Evolutionary conservation across 1,284 basidiomycete species (phyloP).

Genomic region (Hortiboletus rubellus): DNA sequence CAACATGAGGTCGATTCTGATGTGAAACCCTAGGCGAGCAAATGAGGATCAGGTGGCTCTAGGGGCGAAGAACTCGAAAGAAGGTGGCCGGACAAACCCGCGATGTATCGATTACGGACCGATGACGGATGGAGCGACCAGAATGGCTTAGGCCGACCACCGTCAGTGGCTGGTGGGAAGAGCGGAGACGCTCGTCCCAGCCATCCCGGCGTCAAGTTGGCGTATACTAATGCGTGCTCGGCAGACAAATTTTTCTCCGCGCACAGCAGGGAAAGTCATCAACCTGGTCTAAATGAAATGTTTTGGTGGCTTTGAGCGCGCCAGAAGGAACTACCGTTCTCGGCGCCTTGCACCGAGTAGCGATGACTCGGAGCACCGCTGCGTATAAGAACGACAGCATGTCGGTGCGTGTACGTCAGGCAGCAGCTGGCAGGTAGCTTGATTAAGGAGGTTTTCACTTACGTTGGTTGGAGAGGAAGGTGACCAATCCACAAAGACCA

Average conservation of each 20-base stretch:
- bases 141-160: background rate
- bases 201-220: conserved; percentile 7
- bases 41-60: conserved; percentile 40
- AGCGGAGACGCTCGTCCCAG: conserved; percentile 8
- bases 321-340: background rate
- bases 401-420: conserved; percentile 30
- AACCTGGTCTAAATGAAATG: conserved; percentile 9
- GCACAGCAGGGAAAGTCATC: background rate
- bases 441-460: conserved; percentile 13
- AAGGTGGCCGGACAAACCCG: conserved; percentile 25
- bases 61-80: conserved; percentile 30
- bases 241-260: conserved; percentile 11
- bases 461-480: conserved; percentile 15
- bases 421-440: background rate
- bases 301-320: conserved; percentile 4
- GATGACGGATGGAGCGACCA: conserved; percentile 1
- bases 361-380: background rate
- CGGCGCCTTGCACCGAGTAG: background rate
- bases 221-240: conserved; percentile 1
- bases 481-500: conserved; percentile 9
- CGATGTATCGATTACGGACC: conserved; percentile 18
- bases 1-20: conserved; percentile 38
- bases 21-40: conserved; percentile 35
- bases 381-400: conserved; percentile 19
- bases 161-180: background rate